A percentile compares a stretch with the other conserved stretches of the same genome.
Conservation (phyloP, 805 yeast genomes). For the Candida methanosorbosa region DNA sequence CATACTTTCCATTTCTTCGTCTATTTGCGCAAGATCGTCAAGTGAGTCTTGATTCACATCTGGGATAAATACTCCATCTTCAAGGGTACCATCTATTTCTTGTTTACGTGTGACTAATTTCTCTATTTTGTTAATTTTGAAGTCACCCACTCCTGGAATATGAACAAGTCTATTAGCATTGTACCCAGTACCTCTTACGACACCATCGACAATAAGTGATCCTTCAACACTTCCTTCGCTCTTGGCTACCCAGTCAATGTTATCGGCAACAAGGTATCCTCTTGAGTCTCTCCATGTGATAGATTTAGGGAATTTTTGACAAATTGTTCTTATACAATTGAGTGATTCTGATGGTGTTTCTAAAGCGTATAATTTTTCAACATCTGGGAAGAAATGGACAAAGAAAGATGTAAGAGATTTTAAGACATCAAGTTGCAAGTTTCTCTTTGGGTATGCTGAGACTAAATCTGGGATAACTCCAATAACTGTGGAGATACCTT, state of each 20-base stretch:
- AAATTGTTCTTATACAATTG: conserved; percentile 63
- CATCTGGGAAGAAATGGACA: conserved; percentile 71
- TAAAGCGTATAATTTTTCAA: conserved; percentile 66
- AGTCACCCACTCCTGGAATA: conserved; percentile 87
- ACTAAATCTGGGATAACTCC: conserved; percentile 75
- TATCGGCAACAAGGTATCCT: conserved; percentile 78
- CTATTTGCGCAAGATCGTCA: conserved; percentile 53
- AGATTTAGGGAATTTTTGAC: conserved; percentile 82
- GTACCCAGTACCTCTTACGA: conserved; percentile 81
- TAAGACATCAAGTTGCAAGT: conserved; percentile 63
- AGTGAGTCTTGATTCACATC: conserved; percentile 44
- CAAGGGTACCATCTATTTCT: conserved; percentile 6
- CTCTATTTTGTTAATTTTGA: conserved; percentile 63
- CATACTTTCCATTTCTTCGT: conserved; percentile 33
- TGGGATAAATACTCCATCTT: conserved; percentile 20
- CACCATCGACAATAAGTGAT: conserved; percentile 61
- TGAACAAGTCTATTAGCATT: conserved; percentile 72
- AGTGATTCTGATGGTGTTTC: conserved; percentile 62
- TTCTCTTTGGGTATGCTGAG: conserved; percentile 58
- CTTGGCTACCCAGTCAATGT: conserved; percentile 32
- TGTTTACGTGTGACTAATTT: conserved; percentile 21
- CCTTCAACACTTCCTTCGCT: conserved; percentile 26
- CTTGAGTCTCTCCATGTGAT: conserved; percentile 91
- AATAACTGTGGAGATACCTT: conserved; percentile 78
- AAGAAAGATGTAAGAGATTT: conserved; percentile 59